Evolutionary conservation across 1,284 basidiomycete genomes (phyloP), one percentile per base, ranked within the genome.

Genomic region (Melampsora americana): DNA sequence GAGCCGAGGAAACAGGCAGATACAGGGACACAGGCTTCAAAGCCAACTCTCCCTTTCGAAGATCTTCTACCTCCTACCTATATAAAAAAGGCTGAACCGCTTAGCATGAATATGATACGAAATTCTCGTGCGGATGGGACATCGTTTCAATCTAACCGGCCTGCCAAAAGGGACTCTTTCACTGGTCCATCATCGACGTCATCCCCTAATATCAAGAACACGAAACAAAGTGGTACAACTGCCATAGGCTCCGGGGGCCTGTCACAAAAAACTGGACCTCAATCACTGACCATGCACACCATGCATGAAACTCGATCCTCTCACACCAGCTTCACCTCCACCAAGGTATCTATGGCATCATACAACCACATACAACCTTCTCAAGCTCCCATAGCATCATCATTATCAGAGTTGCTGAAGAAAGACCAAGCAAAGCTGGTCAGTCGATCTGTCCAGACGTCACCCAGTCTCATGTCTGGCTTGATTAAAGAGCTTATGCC

Each of bases 381-480:
- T 42, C 32, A 7, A 18, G 2, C 18, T 9, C 30, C 42, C 23
- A 14, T 5, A 50, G 23, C 39, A 16, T 62, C 71, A 5, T 59
- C 64, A 0, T 39, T 74, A 11, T 74, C 71, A 44, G 71, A 74
- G 53, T 74, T 61, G 64, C 62, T 74, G 0, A 42, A 67, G 39
- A 74, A 74, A 74, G 71, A 74, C 32, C 71, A 67, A 39, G 48
- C 44, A 28, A 6, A 32, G 44, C n/a, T 75, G 73, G 66, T 75
- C 44, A 75, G 73, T 75, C 73, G 73, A 50, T 60, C 73, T 26
- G 66, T 65, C 50, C 73, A 75, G 66, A 75, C 73, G 42, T 75
- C 73, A 48, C 73, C 66, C 23, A 75, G 50, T 44, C 65, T 75
- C n/a, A 7, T 75, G n/a, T 50, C 32, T 7, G 30, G 48, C 39